phyloP scores from a whole-genome alignment of 2,329 filamentous ascomycete genomes.

The Didymella pomorum region DNA sequence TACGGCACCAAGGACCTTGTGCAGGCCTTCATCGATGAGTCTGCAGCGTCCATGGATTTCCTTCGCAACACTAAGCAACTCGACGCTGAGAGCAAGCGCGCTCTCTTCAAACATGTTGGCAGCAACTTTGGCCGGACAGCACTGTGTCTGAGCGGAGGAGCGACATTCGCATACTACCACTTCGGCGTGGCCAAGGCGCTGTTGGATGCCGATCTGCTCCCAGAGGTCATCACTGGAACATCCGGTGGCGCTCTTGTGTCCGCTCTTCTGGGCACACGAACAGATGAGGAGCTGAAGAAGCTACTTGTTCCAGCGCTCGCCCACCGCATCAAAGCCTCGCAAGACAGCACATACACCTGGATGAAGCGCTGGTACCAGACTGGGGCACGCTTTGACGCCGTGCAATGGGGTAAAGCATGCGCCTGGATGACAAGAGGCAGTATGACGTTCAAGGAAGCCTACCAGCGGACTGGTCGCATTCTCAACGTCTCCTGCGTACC shows the following conservation, averaged over 20 bases:
- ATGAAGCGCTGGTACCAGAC: conserved; percentile 86
- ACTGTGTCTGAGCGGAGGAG: conserved; percentile 90
- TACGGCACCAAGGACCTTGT: conserved; percentile 96
- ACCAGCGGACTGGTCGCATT: conserved; percentile 90
- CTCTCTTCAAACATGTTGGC: conserved; percentile 84
- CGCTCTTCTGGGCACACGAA: conserved; percentile 84
- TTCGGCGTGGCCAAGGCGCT: conserved; percentile 91
- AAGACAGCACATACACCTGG: conserved; percentile 80
- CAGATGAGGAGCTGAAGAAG: conserved; percentile 86
- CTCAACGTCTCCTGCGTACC: conserved; percentile 96
- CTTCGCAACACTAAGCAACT: conserved; percentile 74
- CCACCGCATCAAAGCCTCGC: conserved; percentile 81
- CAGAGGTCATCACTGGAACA: conserved; percentile 94
- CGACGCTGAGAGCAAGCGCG: conserved; percentile 75
- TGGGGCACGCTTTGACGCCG: conserved; percentile 89
- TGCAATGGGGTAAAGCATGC: conserved; percentile 86
- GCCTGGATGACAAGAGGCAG: conserved; percentile 92
- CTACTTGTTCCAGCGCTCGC: conserved; percentile 89
- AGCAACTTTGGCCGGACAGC: conserved; percentile 94
- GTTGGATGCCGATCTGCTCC: conserved; percentile 83
- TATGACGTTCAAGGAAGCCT: conserved; percentile 94
- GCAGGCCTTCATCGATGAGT: conserved; percentile 88
- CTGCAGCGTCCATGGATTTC: conserved; percentile 72
- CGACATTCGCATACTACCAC: conserved; percentile 96
- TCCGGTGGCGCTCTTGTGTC: conserved; percentile 93